Base-by-base conservation (phyloP, 2,329 filamentous ascomycete genomes). In the Fusarium albidum region DNA sequence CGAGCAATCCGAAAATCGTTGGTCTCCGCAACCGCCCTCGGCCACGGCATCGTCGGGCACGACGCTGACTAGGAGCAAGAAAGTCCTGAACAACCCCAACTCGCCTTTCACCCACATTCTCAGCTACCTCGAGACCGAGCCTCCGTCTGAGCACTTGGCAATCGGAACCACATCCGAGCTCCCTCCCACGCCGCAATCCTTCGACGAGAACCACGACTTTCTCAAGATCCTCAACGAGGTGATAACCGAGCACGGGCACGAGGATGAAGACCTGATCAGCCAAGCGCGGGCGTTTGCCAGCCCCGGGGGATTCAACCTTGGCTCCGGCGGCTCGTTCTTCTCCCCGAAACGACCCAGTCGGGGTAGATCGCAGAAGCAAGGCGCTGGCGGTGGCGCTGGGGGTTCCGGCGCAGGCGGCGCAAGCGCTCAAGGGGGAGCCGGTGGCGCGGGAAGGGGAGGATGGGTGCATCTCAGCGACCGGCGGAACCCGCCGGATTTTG, bases 381-480 rank as follows among this genome's bases (percentile, higher is more conserved):
- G 73, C 17, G 75, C 71, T 13, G 75, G 72, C 35, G 74, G 75
- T 15, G 76, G 74, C 34, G 73, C 73, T 14, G 74, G 73, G 25
- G 77, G 65, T 1, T 75, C 76, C 35, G 82, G 81, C 1, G 81
- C 78, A 2, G 81, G 82, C 13, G 82, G 82, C 28, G 82, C 82
- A 37, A 84, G 81, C 63, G 77, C 73, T n/a, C 83, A 86, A 66
- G 84, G 84, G n/a, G 84, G 83, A 15, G 80, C 82, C 1, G 84
- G 84, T 1, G 83, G 84, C 9, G 83, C 74, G 2, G 84, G 84
- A 2, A 74, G 80, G 17, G 84, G 86, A 17, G 85, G 87, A 2
- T 83, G 83, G 73, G 79, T 89, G 14, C 87, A 90, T 70, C 75
- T 90, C 6, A 87, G 84, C 49, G 87, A 90, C 67, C 65, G 75